A percentile compares a stretch with the other conserved stretches of the same genome.
Conservation (phyloP, 805 yeast species). For the Candida hispaniensis region DNA sequence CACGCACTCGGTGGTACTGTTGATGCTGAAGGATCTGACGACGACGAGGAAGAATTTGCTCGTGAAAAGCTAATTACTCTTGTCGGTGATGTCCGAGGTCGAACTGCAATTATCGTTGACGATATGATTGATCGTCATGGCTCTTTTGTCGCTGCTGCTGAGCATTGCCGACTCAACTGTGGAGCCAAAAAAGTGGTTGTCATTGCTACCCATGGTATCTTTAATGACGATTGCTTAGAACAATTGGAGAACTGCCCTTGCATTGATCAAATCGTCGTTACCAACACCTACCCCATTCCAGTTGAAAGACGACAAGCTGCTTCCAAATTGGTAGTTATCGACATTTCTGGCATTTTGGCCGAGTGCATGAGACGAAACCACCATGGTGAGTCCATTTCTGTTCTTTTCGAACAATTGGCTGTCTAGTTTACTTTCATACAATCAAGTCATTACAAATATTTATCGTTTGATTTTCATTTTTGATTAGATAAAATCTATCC, state of each 20-base stretch:
- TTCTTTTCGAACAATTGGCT: slow-evolving; percentile 69
- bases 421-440: too few relatives aligned
- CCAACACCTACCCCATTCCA: slow-evolving; percentile 89
- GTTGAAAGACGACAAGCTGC: slow-evolving; percentile 46
- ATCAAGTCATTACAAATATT: too few relatives aligned
- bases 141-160: slow-evolving; percentile 94
- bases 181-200: slow-evolving; percentile 88
- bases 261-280: slow-evolving; percentile 86
- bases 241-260: slow-evolving; percentile 64
- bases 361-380: slow-evolving; percentile 98
- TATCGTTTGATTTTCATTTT: too few relatives aligned
- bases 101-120: slow-evolving; percentile 87
- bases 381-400: slow-evolving; percentile 93
- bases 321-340: slow-evolving; percentile 73
- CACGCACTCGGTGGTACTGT: slow-evolving; percentile 73
- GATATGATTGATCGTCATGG: slow-evolving; percentile 96
- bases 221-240: slow-evolving; percentile 78
- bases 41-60: slow-evolving; percentile 74
- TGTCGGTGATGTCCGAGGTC: slow-evolving; percentile 89
- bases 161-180: slow-evolving; percentile 88
- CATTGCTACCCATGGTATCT: slow-evolving; percentile 92
- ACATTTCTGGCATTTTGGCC: slow-evolving; percentile 89
- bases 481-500: too few relatives aligned
- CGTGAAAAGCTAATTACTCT: slow-evolving; percentile 82
- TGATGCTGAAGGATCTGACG: slow-evolving; percentile 67